Percentiles rank a stretch among this genome's conserved stretches.
Evolutionary conservation across 192 early-diverging fungal species (phyloP).

Genomic region (Pilobolus umbonatus): DNA sequence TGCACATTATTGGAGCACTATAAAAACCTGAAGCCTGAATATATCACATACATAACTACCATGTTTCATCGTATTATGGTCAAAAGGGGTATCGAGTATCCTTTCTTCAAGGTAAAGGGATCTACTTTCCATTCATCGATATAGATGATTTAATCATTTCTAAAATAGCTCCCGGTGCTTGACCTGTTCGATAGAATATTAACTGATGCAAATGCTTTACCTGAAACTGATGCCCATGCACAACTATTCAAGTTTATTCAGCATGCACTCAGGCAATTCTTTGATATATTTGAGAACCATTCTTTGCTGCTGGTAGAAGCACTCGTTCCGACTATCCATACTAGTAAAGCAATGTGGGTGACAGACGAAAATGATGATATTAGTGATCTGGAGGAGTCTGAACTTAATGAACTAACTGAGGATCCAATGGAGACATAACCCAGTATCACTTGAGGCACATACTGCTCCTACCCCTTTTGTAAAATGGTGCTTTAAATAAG

Average conservation of each 20-base stretch:
- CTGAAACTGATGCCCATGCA: conserved; percentile 22
- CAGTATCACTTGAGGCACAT: too few relatives aligned
- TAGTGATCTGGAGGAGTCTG: too few relatives aligned
- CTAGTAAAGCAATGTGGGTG: conserved; percentile 7
- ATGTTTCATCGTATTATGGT: conserved; percentile 69
- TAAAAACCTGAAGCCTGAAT: conserved; percentile 38
- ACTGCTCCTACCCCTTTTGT: too few relatives aligned
- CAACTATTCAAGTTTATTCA: conserved; percentile 54
- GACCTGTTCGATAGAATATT: conserved; percentile 61
- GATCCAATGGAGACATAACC: too few relatives aligned
- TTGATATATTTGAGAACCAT: conserved; percentile 48
- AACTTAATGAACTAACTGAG: too few relatives aligned
- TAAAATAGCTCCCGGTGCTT: conserved; percentile 48
- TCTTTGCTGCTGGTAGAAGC: conserved; percentile 57
- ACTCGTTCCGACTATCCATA: conserved; percentile 43
- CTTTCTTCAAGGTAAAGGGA: conserved; percentile 53
- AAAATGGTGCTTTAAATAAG: too few relatives aligned
- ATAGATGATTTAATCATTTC: neutral
- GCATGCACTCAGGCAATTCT: conserved; percentile 48
- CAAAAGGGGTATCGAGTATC: conserved; percentile 42
- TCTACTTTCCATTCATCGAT: neutral
- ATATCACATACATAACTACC: conserved; percentile 49
- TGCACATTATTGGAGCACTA: conserved; percentile 53
- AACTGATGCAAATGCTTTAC: conserved; percentile 23
- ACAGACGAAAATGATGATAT: too few relatives aligned